These are phyloP conservation scores for Polyplosphaeria fusca DNA, from an alignment of 495 filamentous ascomycete genomes.

Conservation along the genomic window DNA sequence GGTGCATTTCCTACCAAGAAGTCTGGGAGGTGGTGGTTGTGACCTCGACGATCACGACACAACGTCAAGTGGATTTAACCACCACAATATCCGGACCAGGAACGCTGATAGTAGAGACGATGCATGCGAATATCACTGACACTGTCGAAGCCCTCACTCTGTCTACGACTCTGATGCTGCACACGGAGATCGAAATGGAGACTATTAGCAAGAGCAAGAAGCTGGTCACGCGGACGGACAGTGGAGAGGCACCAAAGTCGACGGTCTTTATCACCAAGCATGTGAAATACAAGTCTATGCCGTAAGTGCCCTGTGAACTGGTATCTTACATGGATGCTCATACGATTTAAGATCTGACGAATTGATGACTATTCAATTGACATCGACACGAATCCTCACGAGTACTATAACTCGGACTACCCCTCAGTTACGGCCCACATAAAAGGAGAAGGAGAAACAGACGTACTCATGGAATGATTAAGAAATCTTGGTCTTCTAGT, in stretches of 20 bases:
- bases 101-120: constrained; percentile 36
- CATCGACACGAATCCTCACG: neutral
- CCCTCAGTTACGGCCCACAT: neutral
- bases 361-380: constrained; percentile 2
- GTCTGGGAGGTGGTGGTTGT: constrained; percentile 36
- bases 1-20: constrained; percentile 36
- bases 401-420: neutral
- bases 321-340: too few relatives aligned
- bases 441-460: too few relatives aligned
- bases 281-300: neutral
- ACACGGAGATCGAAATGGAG: constrained; percentile 27
- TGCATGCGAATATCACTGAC: constrained; percentile 35
- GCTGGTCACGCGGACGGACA: constrained; percentile 1
- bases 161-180: constrained; percentile 29
- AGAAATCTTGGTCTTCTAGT: too few relatives aligned
- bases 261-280: constrained; percentile 11
- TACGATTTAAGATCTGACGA: neutral
- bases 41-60: constrained; percentile 28
- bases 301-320: constrained; percentile 3
- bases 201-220: constrained; percentile 19
- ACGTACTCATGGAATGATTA: too few relatives aligned
- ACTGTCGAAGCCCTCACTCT: constrained; percentile 34
- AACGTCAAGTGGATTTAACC: constrained; percentile 30
- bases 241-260: neutral
- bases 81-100: constrained; percentile 36